phyloP scores from a whole-genome alignment of 495 filamentous ascomycete genomes.

The Annulohypoxylon nitens region DNA sequence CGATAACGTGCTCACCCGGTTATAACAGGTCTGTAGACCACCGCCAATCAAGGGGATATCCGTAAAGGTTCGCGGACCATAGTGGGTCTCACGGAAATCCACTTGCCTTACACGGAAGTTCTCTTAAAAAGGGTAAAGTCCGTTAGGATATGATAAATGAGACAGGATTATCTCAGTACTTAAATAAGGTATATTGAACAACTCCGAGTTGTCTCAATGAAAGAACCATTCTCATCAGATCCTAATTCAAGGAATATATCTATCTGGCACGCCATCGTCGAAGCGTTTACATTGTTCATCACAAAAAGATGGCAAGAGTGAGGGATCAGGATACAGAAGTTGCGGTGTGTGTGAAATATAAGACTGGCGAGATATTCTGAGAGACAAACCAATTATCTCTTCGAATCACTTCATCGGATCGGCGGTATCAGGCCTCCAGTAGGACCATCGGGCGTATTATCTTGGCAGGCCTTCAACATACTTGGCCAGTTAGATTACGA shows the following conservation, averaged over 20 bases:
- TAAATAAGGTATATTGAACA: neutral
- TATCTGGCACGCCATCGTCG: neutral
- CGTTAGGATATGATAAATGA: neutral
- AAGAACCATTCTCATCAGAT: no score
- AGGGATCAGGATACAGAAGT: neutral
- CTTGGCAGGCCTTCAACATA: neutral
- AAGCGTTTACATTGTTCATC: neutral
- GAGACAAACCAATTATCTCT: neutral
- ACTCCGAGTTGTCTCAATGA: neutral
- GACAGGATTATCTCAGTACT: neutral
- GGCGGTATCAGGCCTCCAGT: neutral
- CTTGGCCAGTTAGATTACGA: neutral
- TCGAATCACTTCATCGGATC: neutral
- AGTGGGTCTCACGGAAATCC: neutral
- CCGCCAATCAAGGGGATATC: neutral
- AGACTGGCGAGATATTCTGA: neutral
- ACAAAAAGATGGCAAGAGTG: neutral
- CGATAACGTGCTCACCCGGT: neutral
- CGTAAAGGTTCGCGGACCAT: neutral
- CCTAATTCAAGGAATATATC: neutral
- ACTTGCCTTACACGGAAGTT: neutral
- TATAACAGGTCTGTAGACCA: neutral
- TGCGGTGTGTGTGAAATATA: constrained; percentile 1
- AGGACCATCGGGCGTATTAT: neutral
- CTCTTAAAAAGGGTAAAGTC: neutral